Evolutionary conservation across 139 green algal genomes (phyloP).

Genomic region (Chlorella sp.): DNA sequence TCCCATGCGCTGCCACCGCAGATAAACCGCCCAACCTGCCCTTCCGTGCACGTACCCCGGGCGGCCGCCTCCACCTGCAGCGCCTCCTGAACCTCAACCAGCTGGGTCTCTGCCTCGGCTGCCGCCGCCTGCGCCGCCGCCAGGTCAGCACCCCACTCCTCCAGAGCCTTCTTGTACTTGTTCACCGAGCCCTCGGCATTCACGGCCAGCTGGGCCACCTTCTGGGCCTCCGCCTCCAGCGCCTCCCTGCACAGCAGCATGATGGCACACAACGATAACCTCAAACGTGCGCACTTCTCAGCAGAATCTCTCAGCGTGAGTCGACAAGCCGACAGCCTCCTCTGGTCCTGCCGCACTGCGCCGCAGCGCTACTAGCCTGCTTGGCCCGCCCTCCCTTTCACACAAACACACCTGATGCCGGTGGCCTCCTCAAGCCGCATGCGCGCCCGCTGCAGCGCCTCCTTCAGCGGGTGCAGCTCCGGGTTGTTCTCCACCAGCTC

Average conservation of each 20-base stretch:
- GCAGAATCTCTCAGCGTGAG: too few relatives aligned
- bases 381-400: too few relatives aligned
- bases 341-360: too few relatives aligned
- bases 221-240: constrained; percentile 64
- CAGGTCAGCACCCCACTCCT: constrained; percentile 31
- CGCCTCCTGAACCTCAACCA: not conserved
- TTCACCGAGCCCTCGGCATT: constrained; percentile 40
- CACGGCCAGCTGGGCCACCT: constrained; percentile 73
- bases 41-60: too few relatives aligned
- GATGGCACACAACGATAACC: too few relatives aligned
- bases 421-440: constrained; percentile 42
- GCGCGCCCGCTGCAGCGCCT: constrained; percentile 56
- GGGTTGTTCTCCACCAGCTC: constrained; percentile 50
- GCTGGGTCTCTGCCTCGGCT: not conserved
- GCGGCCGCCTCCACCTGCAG: not conserved
- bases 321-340: too few relatives aligned
- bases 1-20: too few relatives aligned
- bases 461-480: constrained; percentile 63
- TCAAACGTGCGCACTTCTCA: too few relatives aligned
- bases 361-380: too few relatives aligned
- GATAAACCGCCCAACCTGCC: too few relatives aligned
- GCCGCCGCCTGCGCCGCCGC: not conserved
- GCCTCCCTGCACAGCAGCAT: constrained; percentile 49
- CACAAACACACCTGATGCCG: constrained; percentile 5
- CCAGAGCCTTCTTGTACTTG: constrained; percentile 14